Evolutionary conservation across 2,329 filamentous ascomycete genomes (phyloP), one percentile per base, ranked within the genome.

Genomic region (Verruconis gallopava): DNA sequence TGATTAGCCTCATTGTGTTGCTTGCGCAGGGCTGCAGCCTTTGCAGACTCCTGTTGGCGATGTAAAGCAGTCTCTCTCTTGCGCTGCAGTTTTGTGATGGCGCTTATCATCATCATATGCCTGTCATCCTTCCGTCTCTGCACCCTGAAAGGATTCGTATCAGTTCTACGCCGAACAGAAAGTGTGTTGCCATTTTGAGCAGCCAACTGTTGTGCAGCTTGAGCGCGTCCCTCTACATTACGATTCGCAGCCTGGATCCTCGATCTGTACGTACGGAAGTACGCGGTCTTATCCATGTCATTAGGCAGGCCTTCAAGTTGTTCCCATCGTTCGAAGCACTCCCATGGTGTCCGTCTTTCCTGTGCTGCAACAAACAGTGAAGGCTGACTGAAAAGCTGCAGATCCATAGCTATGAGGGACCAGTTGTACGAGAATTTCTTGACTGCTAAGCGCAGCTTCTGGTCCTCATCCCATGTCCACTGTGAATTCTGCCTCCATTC

Each of bases 281-380:
- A 98, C 35, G 88, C 81, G 1, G 85, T 94, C 64, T 94, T 94
- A 14, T 82, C 79, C 81, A 96, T 93, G 49, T 98, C 91, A 9
- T 81, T 76, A 3, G 91, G 89, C 28, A 95, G 68, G 1, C 88
- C 86, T 62, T 96, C 91, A 11, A 96, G 67, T 50, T 83, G 79
- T 42, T 95, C 82, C 89, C 89, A 98, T 34, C 91, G 76, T 61
- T 98, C 91, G 53, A 98, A 98, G 57, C 91, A 98, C 63, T 98
- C 91, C 91, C 91, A 98, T 0, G 89, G 86, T 2, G 89, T 96
- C 37, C 91, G 76, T 47, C 91, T 75, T 57, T 96, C 89, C 9
- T 85, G 78, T 2, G 85, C 85, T 15, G 88, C 89, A n/a, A 77
- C 73, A 54, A 85, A 93, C 12, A 78, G 58, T 0, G 85, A 93